phyloP scores from a whole-genome alignment of 169 alveolate species.

The Plasmodium cynomolgi region DNA sequence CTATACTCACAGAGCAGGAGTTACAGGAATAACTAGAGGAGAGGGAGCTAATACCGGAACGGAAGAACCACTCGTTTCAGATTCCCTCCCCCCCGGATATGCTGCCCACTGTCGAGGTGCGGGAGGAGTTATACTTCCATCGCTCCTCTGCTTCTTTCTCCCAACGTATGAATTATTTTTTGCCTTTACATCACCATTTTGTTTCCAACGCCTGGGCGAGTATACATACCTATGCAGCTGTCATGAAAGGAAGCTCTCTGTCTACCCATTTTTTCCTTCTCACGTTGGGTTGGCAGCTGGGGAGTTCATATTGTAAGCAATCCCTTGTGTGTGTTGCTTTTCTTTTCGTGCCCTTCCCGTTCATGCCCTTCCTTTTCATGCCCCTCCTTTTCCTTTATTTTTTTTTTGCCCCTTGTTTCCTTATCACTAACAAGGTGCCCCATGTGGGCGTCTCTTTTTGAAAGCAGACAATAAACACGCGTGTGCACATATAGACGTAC shows the following conservation, averaged over 20 bases:
- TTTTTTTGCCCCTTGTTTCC: background rate
- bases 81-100: no score
- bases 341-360: no score
- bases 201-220: background rate
- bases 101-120: background rate
- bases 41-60: background rate
- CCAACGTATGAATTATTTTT: background rate
- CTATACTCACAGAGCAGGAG: conserved; percentile 19
- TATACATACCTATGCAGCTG: background rate
- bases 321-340: background rate
- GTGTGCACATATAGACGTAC: background rate
- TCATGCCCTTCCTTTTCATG: background rate
- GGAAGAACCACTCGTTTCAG: background rate
- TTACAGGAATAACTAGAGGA: background rate
- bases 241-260: background rate
- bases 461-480: background rate
- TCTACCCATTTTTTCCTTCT: background rate
- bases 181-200: background rate
- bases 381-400: background rate
- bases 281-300: background rate
- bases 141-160: background rate
- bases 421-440: background rate
- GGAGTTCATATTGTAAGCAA: background rate
- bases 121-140: background rate
- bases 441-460: background rate